Base-by-base conservation (phyloP, 73 alveolate species). In the Paramecium caudatum region DNA sequence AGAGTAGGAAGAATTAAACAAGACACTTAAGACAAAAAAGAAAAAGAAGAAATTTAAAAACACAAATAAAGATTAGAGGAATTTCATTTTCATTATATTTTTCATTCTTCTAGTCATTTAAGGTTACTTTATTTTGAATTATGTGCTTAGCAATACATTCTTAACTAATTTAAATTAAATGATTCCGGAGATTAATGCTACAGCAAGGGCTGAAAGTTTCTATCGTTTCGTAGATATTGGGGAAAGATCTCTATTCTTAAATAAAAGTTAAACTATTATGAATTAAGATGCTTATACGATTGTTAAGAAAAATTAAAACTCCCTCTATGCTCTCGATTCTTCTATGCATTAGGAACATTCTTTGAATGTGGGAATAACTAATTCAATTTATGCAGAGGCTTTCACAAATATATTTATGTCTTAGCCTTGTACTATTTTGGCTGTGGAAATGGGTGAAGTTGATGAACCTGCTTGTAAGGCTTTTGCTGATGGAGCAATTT, bases 261-360 rank as follows among this genome's bases (percentile, higher is more conserved):
- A 61, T 16, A 37, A 46, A 36, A 9, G 36, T 49, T 12, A 45
- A 45, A 84, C 49, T 1, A 32, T 55, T 61, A 32, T 84, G 17
- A 70, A 74, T 39, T 39, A 47, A 8, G 92, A 84, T 37, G 68
- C 92, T 9, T 61, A 63, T 10, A 3, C 39, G 0, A 39, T 23
- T 7, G 61, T 37, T 10, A 84, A 47, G 12, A 21, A 50, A 4
- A 61, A 46, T 9, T 27, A 61, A 1, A 84, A 84, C 39, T 1
- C 23, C 12, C 33, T 84, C 0, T 61, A 84, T 39, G 41, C 32
- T 15, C 41, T 84, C 7, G 92, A 84, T 84, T 61, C 87, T 16
- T 84, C 63, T 12, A 74, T 84, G 32, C 92, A 84, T 41, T 21
- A 84, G 62, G 85, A 84, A n/a, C 92, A 84, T 62, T 68, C 92